A percentile compares a stretch with the other conserved stretches of the same genome.
Conservation (phyloP, 352 stramenopile genomes). For the Pythium biforme region DNA sequence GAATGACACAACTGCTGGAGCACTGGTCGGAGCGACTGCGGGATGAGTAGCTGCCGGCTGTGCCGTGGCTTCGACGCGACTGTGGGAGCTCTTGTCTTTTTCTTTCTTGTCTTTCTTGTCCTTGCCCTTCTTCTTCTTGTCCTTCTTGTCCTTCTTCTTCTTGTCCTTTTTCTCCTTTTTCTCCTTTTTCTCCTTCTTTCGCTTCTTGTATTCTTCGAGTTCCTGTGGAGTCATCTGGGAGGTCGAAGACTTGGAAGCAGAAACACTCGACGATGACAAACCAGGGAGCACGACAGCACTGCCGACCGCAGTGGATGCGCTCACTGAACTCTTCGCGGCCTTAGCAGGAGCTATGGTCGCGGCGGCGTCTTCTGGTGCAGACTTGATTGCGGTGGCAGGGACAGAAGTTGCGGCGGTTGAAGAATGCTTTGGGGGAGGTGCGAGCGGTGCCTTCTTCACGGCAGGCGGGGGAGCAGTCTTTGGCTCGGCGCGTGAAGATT, state of each 20-base stretch:
- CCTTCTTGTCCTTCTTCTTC: conserved; percentile 58
- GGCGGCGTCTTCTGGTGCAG: neutral
- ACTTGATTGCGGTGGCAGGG: neutral
- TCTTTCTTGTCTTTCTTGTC: conserved; percentile 42
- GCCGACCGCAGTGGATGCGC: neutral
- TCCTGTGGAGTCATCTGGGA: conserved; percentile 20
- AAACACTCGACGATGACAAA: conserved; percentile 5
- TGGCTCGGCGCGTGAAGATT: neutral
- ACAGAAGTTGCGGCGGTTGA: neutral
- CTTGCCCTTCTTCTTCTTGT: conserved; percentile 61
- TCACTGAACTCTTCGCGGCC: neutral
- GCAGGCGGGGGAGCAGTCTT: neutral
- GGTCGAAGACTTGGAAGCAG: conserved; percentile 11
- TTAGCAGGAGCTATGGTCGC: neutral
- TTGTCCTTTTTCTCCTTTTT: conserved; percentile 76
- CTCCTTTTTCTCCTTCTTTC: conserved; percentile 46
- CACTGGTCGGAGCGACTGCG: neutral
- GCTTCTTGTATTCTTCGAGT: conserved; percentile 22
- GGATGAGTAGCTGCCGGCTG: neutral
- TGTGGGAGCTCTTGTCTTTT: conserved; percentile 20
- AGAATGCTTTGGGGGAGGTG: neutral
- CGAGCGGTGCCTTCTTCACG: conserved; percentile 7
- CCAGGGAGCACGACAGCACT: conserved; percentile 4
- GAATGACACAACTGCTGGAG: neutral
- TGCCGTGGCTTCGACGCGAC: neutral